Evolutionary conservation across 345 rosid genomes (phyloP).

Genomic region (Melastoma malabathricum): DNA sequence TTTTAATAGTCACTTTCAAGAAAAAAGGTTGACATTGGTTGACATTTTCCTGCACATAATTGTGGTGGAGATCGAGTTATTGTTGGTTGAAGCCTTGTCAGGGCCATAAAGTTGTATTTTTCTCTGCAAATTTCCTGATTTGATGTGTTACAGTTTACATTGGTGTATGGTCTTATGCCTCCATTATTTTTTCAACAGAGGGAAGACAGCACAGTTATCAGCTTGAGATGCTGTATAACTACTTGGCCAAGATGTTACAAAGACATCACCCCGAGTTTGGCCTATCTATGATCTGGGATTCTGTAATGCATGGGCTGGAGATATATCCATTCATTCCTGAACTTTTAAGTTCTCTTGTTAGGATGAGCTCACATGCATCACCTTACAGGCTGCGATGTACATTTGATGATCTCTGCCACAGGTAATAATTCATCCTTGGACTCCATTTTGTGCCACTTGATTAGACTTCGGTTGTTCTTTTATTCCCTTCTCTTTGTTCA

Average conservation of each 20-base stretch:
- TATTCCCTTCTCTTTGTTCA: too few species aligned
- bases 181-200: constrained; percentile 29
- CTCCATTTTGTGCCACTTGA: not conserved
- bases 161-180: not conserved
- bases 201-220: constrained; percentile 61
- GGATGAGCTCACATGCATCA: constrained; percentile 58
- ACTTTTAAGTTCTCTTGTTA: constrained; percentile 46
- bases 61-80: too few species aligned
- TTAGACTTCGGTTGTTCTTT: too few species aligned
- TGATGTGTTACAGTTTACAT: not conserved
- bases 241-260: constrained; percentile 52
- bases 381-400: constrained; percentile 62
- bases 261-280: constrained; percentile 48
- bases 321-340: constrained; percentile 64
- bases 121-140: too few species aligned
- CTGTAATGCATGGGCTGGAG: constrained; percentile 56
- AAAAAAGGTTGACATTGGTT: too few species aligned
- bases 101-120: too few species aligned
- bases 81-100: too few species aligned
- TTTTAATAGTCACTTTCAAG: too few species aligned
- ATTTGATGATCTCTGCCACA: constrained; percentile 55
- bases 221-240: constrained; percentile 48
- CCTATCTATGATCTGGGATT: constrained; percentile 58
- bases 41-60: too few species aligned
- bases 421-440: constrained; percentile 22